A percentile compares a stretch with the other conserved stretches of the same genome.
Conservation (phyloP, 2,329 filamentous ascomycete species). For the Paecilomyces dactylethromorphus region DNA sequence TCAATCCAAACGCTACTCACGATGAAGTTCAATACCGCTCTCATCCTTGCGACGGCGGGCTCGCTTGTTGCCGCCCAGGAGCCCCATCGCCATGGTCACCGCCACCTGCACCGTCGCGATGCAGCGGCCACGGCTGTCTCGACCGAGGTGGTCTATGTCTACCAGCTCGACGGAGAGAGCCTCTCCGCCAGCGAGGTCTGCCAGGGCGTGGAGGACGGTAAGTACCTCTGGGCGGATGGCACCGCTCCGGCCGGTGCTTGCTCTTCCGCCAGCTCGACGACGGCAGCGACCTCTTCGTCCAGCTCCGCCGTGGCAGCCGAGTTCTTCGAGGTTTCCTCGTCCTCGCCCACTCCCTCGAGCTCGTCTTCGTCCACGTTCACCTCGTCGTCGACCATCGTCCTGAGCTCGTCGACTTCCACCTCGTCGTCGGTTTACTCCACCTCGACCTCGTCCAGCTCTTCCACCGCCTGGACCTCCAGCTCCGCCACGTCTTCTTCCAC, state of each 20-base stretch:
- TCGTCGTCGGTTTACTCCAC: background rate
- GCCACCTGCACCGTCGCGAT: background rate
- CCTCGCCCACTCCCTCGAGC: conserved; percentile 9
- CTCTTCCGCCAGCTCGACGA: background rate
- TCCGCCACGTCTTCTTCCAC: background rate
- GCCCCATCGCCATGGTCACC: background rate
- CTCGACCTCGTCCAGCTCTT: background rate
- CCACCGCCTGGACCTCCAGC: background rate
- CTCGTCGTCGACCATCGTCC: background rate
- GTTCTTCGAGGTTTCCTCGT: conserved; percentile 3
- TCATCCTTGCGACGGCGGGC: background rate
- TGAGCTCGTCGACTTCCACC: background rate
- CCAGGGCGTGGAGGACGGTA: background rate
- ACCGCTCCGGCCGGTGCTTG: background rate
- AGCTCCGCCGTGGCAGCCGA: background rate
- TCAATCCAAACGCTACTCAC: background rate
- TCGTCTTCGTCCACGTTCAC: conserved; percentile 9
- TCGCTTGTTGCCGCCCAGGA: background rate
- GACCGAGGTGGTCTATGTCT: background rate
- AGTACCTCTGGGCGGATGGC: background rate
- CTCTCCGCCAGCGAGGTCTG: background rate
- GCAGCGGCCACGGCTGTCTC: background rate
- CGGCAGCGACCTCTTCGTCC: background rate
- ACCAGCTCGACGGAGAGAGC: background rate
- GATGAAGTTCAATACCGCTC: background rate